Conservation (phyloP, 2,329 filamentous ascomycete species). For the Chaetomium strumarium region DNA sequence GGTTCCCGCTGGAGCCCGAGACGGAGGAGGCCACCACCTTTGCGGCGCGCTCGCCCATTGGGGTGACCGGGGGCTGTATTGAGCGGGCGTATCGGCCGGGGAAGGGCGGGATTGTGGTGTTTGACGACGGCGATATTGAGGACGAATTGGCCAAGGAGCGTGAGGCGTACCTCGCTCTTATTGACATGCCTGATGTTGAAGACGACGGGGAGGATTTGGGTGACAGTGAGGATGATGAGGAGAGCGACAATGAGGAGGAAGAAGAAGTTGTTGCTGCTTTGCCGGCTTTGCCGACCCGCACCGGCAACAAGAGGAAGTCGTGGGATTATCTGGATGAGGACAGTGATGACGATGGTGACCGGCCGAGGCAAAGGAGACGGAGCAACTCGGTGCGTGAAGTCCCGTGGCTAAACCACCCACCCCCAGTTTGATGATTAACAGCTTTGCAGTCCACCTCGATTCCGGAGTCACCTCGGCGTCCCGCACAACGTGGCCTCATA, state of each 20-base stretch:
- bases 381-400: slow-evolving; percentile 71
- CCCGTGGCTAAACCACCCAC: no score
- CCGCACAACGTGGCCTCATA: slow-evolving; percentile 54
- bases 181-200: slow-evolving; percentile 86
- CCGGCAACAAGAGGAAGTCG: slow-evolving; percentile 71
- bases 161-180: slow-evolving; percentile 76
- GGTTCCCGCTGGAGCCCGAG: slow-evolving; percentile 52
- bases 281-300: slow-evolving; percentile 37
- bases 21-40: slow-evolving; percentile 42
- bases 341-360: slow-evolving; percentile 63
- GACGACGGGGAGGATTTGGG: slow-evolving; percentile 62
- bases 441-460: slow-evolving; percentile 56
- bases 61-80: slow-evolving; percentile 69
- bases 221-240: slow-evolving; percentile 52
- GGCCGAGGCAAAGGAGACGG: slow-evolving; percentile 71
- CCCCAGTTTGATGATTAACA: slow-evolving; percentile 27
- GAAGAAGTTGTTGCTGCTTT: slow-evolving; percentile 28
- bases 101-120: slow-evolving; percentile 83
- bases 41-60: slow-evolving; percentile 50
- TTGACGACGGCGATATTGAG: slow-evolving; percentile 93
- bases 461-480: slow-evolving; percentile 56
- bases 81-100: slow-evolving; percentile 67
- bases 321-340: slow-evolving; percentile 66
- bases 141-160: slow-evolving; percentile 69
- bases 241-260: slow-evolving; percentile 47